Percentiles rank a stretch among this genome's conserved stretches.
Conservation (phyloP, 148 eudicot genomes). For the Tetragonia tetragonoides region DNA sequence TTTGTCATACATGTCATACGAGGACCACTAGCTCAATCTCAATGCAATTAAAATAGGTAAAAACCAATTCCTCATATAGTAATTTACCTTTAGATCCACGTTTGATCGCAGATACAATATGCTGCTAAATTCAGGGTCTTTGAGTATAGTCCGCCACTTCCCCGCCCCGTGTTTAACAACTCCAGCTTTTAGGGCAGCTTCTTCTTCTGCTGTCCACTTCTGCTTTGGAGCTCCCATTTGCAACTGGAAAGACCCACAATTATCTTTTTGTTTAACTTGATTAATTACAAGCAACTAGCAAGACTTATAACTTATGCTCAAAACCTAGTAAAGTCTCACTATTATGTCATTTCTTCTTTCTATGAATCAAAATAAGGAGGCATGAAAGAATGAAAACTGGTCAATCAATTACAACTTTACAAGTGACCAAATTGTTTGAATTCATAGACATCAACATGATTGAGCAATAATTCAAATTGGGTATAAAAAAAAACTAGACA, state of each 20-base stretch:
- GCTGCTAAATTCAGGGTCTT: constrained; percentile 77
- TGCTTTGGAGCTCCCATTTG: constrained; percentile 94
- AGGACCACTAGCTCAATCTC: constrained; percentile 1
- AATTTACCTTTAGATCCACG: constrained; percentile 80
- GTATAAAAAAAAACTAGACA: not conserved
- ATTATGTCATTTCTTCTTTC: too few relatives aligned
- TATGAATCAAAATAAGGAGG: not conserved
- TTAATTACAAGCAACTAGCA: not conserved
- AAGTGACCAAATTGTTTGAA: not conserved
- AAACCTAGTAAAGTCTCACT: not conserved
- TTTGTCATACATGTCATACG: not conserved
- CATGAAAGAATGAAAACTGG: not conserved
- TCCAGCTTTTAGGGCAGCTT: constrained; percentile 91
- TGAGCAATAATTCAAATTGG: not conserved
- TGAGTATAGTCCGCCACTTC: constrained; percentile 94
- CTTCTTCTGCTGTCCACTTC: constrained; percentile 94
- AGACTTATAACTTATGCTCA: not conserved
- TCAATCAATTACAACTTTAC: too few relatives aligned
- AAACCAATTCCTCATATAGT: constrained; percentile 25
- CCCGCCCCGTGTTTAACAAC: constrained; percentile 85
- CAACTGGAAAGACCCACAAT: constrained; percentile 27
- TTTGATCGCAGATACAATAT: constrained; percentile 76
- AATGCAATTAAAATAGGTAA: constrained; percentile 2
- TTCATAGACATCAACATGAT: not conserved
- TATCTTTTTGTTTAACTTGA: not conserved